Conservation (phyloP, 352 stramenopile genomes). For the Peronospora destructor region DNA sequence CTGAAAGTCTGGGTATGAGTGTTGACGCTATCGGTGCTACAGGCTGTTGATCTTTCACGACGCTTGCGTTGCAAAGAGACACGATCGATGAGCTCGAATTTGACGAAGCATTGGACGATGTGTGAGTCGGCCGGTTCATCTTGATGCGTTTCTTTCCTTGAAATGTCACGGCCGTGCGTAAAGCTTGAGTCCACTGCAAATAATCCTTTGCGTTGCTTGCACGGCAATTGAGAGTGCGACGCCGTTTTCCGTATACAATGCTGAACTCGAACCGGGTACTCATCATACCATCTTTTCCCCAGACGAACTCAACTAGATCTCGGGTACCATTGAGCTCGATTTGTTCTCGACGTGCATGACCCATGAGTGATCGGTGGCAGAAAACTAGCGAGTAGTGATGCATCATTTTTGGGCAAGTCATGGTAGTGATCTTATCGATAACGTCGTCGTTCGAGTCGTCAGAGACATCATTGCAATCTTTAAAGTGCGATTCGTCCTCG, state of each 20-base stretch:
- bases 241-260: conserved; percentile 20
- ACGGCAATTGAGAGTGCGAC: conserved; percentile 20
- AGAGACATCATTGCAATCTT: too few species aligned
- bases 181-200: conserved; percentile 26
- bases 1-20: too few species aligned
- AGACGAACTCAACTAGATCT: conserved; percentile 18
- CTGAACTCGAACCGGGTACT: conserved; percentile 34
- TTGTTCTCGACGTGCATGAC: conserved; percentile 20
- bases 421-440: too few species aligned
- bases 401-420: conserved; percentile 9
- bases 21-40: too few species aligned
- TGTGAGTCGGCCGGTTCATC: conserved; percentile 2
- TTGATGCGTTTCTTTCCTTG: conserved; percentile 11
- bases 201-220: conserved; percentile 28
- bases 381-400: conserved; percentile 30
- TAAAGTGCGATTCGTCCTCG: too few species aligned
- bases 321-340: conserved; percentile 21
- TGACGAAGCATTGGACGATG: conserved; percentile 21
- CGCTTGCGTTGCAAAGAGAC: conserved; percentile 14
- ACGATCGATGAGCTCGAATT: conserved; percentile 8
- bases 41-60: conserved; percentile 15
- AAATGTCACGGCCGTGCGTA: conserved; percentile 16
- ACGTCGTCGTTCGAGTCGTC: too few species aligned
- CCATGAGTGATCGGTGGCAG: conserved; percentile 27
- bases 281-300: conserved; percentile 22